Base-by-base conservation (phyloP, 257 asterid genomes). In the Ehretia macrophylla region DNA sequence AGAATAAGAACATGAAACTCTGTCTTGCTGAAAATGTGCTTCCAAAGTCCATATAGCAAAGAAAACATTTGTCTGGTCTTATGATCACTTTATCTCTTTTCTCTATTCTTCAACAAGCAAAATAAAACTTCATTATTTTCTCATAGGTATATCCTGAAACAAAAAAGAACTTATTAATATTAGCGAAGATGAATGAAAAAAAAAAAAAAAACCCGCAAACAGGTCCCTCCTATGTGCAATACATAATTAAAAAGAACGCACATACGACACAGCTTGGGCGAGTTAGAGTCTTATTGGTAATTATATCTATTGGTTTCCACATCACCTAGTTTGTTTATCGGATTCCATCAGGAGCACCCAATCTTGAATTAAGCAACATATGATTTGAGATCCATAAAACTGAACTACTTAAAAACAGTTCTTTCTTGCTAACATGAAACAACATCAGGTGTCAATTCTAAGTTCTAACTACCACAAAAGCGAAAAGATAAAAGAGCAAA, bases 1-100 rank as follows among this genome's bases (percentile, higher is more conserved):
- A 90, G 93, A 75, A 86, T 90, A 72, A 90, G 97, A 81, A 89
- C 85, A 75, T 82, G 97, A 66, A 86, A 82, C 82, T 89, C 95
- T 50, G 79, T 81, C 85, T 86, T 89, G 87, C 86, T 86, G 85
- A 86, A 75, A 77, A 81, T 74, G 77, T 86, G 70, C 60, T 89
- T 83, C 85, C 85, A 90, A 44, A 90, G 82, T 70, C 98, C 98
- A 72, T 83, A 90, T 63, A 80, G 80, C 58, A 87, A 79, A 17
- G 98, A 85, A 83, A 90, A 87, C 96, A 87, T 90, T 76, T 70
- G 42, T 60, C 68, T 67, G 42, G 51, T 55, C 57, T 11, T 55
- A 37, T 51, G 64, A 66, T 39, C 62, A 68, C 67, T 55, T 10
- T 42, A 58, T 51, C 56, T 51, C 52, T n/a, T 47, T n/a, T n/a